These are phyloP conservation scores for Globisporangium lucens DNA, from an alignment of 352 stramenopile species.

Conservation along the genomic window DNA sequence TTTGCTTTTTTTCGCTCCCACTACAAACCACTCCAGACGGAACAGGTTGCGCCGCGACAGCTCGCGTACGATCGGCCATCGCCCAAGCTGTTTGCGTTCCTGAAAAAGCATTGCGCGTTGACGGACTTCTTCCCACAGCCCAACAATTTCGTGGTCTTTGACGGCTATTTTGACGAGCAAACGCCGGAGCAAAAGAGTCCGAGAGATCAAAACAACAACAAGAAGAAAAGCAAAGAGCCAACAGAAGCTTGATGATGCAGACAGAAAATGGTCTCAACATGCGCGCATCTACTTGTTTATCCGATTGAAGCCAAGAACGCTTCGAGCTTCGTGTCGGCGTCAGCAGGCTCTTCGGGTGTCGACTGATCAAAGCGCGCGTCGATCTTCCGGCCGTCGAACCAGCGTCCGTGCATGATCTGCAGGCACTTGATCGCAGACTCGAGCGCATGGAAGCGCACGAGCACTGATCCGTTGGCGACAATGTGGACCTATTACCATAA, in stretches of 20 bases:
- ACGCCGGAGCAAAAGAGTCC: neutral
- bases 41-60: slow-evolving; percentile 8
- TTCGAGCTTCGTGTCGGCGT: slow-evolving; percentile 70
- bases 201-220: slow-evolving; percentile 2
- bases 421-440: slow-evolving; percentile 64
- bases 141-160: slow-evolving; percentile 87
- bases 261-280: neutral
- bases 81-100: slow-evolving; percentile 74
- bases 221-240: slow-evolving; percentile 7
- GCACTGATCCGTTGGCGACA: slow-evolving; percentile 50
- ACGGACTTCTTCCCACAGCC: slow-evolving; percentile 52
- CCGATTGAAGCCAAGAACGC: slow-evolving; percentile 74
- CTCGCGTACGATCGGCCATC: slow-evolving; percentile 82
- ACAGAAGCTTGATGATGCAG: neutral
- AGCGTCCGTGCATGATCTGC: slow-evolving; percentile 73
- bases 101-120: slow-evolving; percentile 65
- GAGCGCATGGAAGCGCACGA: slow-evolving; percentile 56
- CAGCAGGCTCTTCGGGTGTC: slow-evolving; percentile 49
- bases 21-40: neutral
- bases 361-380: slow-evolving; percentile 56
- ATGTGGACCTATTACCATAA: slow-evolving; percentile 47
- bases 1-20: too few species aligned
- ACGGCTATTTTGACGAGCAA: slow-evolving; percentile 48
- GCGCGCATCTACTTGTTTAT: slow-evolving; percentile 15
- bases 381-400: slow-evolving; percentile 75